phyloP scores from a whole-genome alignment of 2,329 filamentous ascomycete genomes.

The Cadophora gregata region DNA sequence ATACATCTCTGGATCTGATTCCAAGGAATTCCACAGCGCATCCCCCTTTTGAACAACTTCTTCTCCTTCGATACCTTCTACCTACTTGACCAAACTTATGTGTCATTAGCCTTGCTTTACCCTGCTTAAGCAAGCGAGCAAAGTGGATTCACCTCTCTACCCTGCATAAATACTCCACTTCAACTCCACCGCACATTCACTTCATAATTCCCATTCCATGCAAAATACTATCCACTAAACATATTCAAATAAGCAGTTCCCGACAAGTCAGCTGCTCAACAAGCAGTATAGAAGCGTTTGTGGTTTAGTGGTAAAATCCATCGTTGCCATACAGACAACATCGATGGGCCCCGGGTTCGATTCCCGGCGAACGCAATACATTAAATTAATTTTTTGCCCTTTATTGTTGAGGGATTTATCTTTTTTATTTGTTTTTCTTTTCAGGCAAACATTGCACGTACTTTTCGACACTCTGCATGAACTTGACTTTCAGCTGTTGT shows the following conservation, averaged over 20 bases:
- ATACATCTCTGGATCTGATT: too few species aligned
- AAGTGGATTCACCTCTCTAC: background rate
- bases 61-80: too few species aligned
- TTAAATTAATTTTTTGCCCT: too few species aligned
- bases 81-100: background rate
- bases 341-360: too few species aligned
- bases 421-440: too few species aligned
- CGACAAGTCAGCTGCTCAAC: background rate
- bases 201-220: background rate
- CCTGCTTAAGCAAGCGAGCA: background rate
- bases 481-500: too few species aligned
- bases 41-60: too few species aligned
- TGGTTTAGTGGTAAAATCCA: conserved; percentile 38
- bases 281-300: conserved; percentile 5
- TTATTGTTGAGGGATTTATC: too few species aligned
- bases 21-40: too few species aligned
- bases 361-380: too few species aligned
- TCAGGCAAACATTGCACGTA: too few species aligned
- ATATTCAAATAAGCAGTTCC: background rate
- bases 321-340: conserved; percentile 22
- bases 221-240: background rate
- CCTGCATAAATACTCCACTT: background rate
- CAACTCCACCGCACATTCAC: background rate
- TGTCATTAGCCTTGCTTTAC: background rate
- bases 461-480: too few species aligned